phyloP scores from a whole-genome alignment of 1,284 basidiomycete species.

The Heterobasidion annosum region DNA sequence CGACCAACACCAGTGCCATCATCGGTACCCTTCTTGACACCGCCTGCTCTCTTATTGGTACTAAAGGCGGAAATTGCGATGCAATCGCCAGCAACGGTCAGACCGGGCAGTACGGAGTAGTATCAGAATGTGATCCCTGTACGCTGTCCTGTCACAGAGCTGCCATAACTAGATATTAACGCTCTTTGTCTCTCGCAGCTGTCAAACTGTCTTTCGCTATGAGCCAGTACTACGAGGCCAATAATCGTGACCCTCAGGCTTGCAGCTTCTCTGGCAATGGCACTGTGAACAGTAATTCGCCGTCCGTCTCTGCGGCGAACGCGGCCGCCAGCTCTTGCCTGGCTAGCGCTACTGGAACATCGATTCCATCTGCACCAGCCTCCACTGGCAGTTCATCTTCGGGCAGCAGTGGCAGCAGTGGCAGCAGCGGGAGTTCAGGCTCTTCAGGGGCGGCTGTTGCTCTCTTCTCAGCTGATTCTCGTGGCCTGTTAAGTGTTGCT shows the following conservation, averaged over 20 bases:
- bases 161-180: conserved; percentile 9
- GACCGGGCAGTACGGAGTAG: conserved; percentile 66
- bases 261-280: conserved; percentile 82
- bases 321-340: conserved; percentile 66
- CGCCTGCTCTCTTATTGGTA: conserved; percentile 64
- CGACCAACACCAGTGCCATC: conserved; percentile 54
- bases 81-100: conserved; percentile 69
- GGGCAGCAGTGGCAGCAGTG: conserved; percentile 12
- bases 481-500: conserved; percentile 32
- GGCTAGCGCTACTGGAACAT: conserved; percentile 57
- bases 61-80: conserved; percentile 50
- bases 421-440: conserved; percentile 13
- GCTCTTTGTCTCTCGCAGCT: conserved; percentile 28
- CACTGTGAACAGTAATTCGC: conserved; percentile 55
- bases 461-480: conserved; percentile 18
- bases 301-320: conserved; percentile 44
- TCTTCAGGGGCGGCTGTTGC: conserved; percentile 17
- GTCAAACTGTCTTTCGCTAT: conserved; percentile 81
- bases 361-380: conserved; percentile 50
- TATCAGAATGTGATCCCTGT: conserved; percentile 73
- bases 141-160: conserved; percentile 18
- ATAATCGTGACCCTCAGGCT: conserved; percentile 46
- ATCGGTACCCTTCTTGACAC: conserved; percentile 63
- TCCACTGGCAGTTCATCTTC: conserved; percentile 12
- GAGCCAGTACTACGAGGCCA: conserved; percentile 69